Evolutionary conservation across 2,329 filamentous ascomycete species (phyloP), one percentile per base, ranked within the genome.

Genomic region (Lasiodiplodia citricola): DNA sequence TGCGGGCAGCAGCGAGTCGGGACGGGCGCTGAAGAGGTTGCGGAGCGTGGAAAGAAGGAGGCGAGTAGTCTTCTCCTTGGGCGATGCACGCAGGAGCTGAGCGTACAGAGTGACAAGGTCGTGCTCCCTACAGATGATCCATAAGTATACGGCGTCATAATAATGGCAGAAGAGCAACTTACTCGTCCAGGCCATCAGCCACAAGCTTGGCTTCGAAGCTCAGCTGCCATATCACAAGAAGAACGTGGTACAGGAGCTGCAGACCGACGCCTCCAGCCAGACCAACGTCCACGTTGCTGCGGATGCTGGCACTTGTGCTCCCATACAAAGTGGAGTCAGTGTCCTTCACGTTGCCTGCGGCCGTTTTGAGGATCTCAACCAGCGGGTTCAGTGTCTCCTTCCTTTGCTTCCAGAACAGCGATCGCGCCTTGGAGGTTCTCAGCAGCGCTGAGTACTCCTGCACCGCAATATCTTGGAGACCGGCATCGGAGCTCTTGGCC

Each of bases 11-110:
- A 91, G 83, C 25, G 83, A 86, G 41, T 79, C 90, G 81, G 78
- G 92, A 86, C 87, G 92, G 83, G 82, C 88, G 80, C 85, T 93
- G 47, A 97, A 88, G 55, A 99, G 89, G 81, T 97, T 98, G 78
- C 91, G 88, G 51, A 99, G 87, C 8, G 95, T 97, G 11, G 94
- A 94, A 55, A 98, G 87, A 56, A 97, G 88, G 66, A 99, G 87
- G 37, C 96, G 90, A 0, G 95, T 98, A 1, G 95, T 98, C 86
- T 99, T 99, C 80, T 98, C 96, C 81, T 99, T 99, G 55, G 95
- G 94, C 2, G 96, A 98, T 52, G 97, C 85, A 67, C 94, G 91
- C 67, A 99, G 86, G 47, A 99, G 90, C 73, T 96, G 92, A n/a
- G 92, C 94, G 80, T 97, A 97, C 55, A 98, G 88, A 57, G 94